Evolutionary conservation across 2,329 filamentous ascomycete species (phyloP).

Genomic region (Ceratocystis papillata): DNA sequence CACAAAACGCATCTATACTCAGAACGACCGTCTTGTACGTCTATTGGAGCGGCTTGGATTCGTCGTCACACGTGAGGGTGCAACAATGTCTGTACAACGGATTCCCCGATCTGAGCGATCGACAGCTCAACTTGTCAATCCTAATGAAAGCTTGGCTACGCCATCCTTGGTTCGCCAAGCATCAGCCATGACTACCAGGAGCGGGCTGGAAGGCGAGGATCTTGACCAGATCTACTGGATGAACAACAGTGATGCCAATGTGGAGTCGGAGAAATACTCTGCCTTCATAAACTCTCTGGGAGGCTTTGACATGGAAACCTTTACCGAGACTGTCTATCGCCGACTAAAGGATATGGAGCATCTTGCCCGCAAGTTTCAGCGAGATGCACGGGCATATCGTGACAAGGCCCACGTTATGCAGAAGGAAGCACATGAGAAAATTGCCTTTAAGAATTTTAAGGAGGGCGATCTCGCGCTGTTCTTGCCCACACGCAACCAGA

Average conservation of each 20-base stretch:
- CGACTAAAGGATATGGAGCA: constrained; percentile 89
- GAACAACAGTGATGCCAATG: constrained; percentile 50
- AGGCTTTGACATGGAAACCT: constrained; percentile 71
- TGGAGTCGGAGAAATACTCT: constrained; percentile 61
- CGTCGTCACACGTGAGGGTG: constrained; percentile 61
- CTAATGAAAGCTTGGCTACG: constrained; percentile 39
- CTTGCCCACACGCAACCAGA: constrained; percentile 86
- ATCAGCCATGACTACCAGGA: constrained; percentile 42
- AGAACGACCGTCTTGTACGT: constrained; percentile 72
- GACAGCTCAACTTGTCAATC: constrained; percentile 39
- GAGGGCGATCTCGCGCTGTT: constrained; percentile 92
- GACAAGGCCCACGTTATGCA: constrained; percentile 74
- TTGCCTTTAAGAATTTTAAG: constrained; percentile 91
- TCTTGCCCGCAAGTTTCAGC: constrained; percentile 84
- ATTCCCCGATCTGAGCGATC: constrained; percentile 50
- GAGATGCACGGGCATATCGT: constrained; percentile 74
- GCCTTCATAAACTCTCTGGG: constrained; percentile 63
- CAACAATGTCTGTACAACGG: constrained; percentile 64
- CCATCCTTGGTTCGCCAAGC: constrained; percentile 44
- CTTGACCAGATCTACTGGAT: constrained; percentile 75
- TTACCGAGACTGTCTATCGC: constrained; percentile 75
- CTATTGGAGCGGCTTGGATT: constrained; percentile 83
- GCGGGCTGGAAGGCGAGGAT: constrained; percentile 52
- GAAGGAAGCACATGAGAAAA: constrained; percentile 86
- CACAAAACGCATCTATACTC: constrained; percentile 68